phyloP scores from a whole-genome alignment of 108 stramenopile genomes.

The Mediolabrus comicus region DNA sequence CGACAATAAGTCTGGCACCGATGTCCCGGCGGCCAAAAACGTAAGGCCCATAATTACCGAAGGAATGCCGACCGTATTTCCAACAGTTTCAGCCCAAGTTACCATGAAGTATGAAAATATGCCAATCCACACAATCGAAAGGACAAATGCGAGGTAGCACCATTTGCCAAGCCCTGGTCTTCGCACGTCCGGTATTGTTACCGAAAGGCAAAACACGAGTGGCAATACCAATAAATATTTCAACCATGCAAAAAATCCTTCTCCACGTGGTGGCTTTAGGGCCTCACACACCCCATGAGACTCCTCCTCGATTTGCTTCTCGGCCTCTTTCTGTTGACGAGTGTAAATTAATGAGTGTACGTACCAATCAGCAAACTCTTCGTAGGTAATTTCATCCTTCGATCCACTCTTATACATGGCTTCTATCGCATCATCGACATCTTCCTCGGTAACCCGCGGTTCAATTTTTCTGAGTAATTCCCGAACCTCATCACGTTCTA shows the following conservation, averaged over 20 bases:
- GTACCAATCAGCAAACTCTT: slow-evolving; percentile 80
- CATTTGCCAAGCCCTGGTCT: slow-evolving; percentile 67
- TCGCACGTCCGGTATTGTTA: slow-evolving; percentile 81
- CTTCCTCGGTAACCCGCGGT: slow-evolving; percentile 54
- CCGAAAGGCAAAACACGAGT: slow-evolving; percentile 55
- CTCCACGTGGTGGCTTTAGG: slow-evolving; percentile 54
- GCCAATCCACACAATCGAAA: slow-evolving; percentile 87
- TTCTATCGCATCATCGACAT: slow-evolving; percentile 58
- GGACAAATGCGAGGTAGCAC: slow-evolving; percentile 78
- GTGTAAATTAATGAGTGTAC: slow-evolving; percentile 58
- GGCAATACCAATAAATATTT: slow-evolving; percentile 69
- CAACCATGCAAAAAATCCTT: slow-evolving; percentile 24
- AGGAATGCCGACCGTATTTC: slow-evolving; percentile 78
- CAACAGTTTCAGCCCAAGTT: slow-evolving; percentile 76
- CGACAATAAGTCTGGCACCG: slow-evolving; percentile 79
- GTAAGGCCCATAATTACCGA: slow-evolving; percentile 80
- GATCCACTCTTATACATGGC: slow-evolving; percentile 63
- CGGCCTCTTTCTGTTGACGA: slow-evolving; percentile 53
- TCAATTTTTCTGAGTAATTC: slow-evolving; percentile 57
- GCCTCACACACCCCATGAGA: slow-evolving; percentile 53
- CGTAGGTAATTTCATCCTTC: slow-evolving; percentile 68
- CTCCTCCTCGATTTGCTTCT: slow-evolving; percentile 63
- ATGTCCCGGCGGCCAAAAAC: slow-evolving; percentile 83
- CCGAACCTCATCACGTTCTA: slow-evolving; percentile 64
- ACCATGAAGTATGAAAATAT: slow-evolving; percentile 87